Evolutionary conservation across 805 yeast species (phyloP), one percentile per base, ranked within the genome.

Genomic region (Lachancea thermotolerans): DNA sequence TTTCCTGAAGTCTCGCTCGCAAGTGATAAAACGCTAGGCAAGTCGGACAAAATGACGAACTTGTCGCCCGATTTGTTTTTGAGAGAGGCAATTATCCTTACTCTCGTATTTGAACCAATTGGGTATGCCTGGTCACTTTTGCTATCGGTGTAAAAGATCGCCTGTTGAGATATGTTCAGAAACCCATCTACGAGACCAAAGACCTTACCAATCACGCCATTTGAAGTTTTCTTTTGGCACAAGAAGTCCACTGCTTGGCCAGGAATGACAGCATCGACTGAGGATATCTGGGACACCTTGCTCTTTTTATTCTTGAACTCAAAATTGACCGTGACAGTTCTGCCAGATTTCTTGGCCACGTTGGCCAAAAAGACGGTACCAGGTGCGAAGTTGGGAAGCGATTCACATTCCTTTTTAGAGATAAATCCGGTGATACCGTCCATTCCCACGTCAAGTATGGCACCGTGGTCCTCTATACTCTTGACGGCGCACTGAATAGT

Each of bases 401-500:
- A 62, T 25, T 69, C 61, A 41, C 84, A 65, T 47, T 83, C 91
- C 52, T 82, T 83, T 51, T 77, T 81, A 1, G 95, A 75, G 39
- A 90, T 69, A 64, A 91, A 90, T 1, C 95, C 96, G 27, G 78
- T 68, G 8, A 74, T 46, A 5, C 72, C 75, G 8, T 64, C 63
- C 41, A 73, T 60, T 30, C 97, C 97, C 34, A 84, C 63, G 54
- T 82, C 83, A 36, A 91, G 66, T 46, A 86, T 77, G 18, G 80
- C 75, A 66, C 99, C 99, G 62, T 88, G 96, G 62, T 93, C 99
- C 72, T 93, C 98, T 18, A 86, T 66, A 39, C 95, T 82, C 49
- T 72, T 74, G 17, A 93, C 79, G 2, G 86, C 72, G 18, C 81
- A 90, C 66, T 93, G 99, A 2, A 93, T 59, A 3, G 83, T 59